Evolutionary conservation across 2,329 filamentous ascomycete genomes (phyloP), one percentile per base, ranked within the genome.

Genomic region (Penicillium sp.): DNA sequence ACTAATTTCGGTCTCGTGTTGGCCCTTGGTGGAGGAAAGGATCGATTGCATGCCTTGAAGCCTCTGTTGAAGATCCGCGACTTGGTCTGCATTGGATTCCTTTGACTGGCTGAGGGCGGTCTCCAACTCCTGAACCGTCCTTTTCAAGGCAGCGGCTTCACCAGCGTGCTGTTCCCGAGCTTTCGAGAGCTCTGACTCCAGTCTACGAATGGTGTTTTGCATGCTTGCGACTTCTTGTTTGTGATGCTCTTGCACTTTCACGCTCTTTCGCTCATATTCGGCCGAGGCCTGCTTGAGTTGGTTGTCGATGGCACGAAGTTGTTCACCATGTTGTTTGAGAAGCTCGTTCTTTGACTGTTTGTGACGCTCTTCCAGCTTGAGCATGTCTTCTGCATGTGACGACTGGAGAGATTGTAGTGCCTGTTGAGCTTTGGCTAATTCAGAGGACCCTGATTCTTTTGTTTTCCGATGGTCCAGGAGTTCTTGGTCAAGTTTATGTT

Each of bases 321-420:
- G 80, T 20, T 80, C 79, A 45, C 74, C 72, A 67, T 80, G 76
- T 52, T 78, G 73, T 58, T 74, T 78, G 31, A 79, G 66, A 15
- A 79, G 64, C 45, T 79, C 77, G 37, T 77, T 77, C 48, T 78
- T 74, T 0, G 73, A 66, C 49, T 74, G 72, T 22, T 76, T 79
- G 59, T 83, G 75, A 59, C 82, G 79, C 60, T 81, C 80, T 60
- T 84, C 79, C 28, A 83, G 52, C 28, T 59, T 63, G 2, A 57
- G 60, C 14, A 89, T 65, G 57, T 92, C 88, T 39, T 86, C 83
- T 54, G 89, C 86, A 68, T 95, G 90, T 37, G 87, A 84, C 49
- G 82, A 82, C 66, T 91, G 90, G 17, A 93, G 78, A 7, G 84
- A 84, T 52, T 94, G 88, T 57, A 91, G 91, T 64, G 89, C 83